Percentiles rank a stretch among this genome's conserved stretches.
These are phyloP conservation scores for Ophiostoma fasciatum DNA, from an alignment of 2,329 filamentous ascomycete genomes.

Conservation along the genomic window DNA sequence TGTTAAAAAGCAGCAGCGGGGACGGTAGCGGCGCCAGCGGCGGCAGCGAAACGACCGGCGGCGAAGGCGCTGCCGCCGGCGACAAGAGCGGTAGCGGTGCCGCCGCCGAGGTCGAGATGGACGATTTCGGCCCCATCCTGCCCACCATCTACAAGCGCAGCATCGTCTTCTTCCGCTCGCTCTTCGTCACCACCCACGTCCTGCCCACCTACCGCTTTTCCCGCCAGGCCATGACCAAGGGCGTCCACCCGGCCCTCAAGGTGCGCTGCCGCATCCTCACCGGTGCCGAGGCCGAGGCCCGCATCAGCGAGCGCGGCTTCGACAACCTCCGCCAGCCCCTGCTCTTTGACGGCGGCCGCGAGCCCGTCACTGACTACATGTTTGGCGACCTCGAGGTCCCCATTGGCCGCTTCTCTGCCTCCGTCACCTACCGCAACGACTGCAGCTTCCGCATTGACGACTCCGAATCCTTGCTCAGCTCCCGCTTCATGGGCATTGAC, in stretches of 20 bases:
- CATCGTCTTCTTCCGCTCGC: constrained; percentile 82
- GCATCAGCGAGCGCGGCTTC: constrained; percentile 31
- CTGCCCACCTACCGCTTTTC: constrained; percentile 77
- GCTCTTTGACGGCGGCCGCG: constrained; percentile 37
- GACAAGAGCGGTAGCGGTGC: background rate
- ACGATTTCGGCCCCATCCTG: constrained; percentile 48
- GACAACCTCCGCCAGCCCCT: constrained; percentile 62
- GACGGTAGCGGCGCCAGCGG: background rate
- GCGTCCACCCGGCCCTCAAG: constrained; percentile 50
- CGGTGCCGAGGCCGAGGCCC: constrained; percentile 29
- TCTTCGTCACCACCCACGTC: constrained; percentile 70
- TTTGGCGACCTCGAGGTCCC: constrained; percentile 80
- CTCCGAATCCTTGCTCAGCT: constrained; percentile 79
- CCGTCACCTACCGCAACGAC: constrained; percentile 72
- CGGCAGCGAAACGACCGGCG: background rate
- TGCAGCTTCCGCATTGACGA: constrained; percentile 88
- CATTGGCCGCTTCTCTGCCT: constrained; percentile 67
- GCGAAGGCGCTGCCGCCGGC: background rate
- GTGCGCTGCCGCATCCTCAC: constrained; percentile 68
- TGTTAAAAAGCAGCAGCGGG: constrained; percentile 5
- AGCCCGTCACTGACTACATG: constrained; percentile 58
- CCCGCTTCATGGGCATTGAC: constrained; percentile 82
- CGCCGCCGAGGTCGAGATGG: constrained; percentile 23
- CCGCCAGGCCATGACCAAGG: constrained; percentile 57
- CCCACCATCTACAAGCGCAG: constrained; percentile 95